Evolutionary conservation across 2,329 filamentous ascomycete genomes (phyloP).

Genomic region (Dactylellina haptotyla): DNA sequence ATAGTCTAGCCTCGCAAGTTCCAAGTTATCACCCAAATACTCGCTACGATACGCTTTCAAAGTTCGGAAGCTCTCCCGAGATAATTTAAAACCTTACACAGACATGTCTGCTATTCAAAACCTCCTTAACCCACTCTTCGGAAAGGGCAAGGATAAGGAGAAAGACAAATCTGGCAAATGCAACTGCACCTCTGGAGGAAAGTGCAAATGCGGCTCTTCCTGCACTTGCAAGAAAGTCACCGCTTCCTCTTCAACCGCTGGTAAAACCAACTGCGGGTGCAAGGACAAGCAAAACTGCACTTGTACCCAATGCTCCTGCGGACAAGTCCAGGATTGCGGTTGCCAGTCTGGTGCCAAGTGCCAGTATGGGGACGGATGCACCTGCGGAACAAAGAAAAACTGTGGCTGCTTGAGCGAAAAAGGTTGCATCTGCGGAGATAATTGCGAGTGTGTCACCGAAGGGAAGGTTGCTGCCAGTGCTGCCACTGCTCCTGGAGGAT

Average conservation of each 20-base stretch:
- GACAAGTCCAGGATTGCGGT: slow-evolving; percentile 33
- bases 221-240: slow-evolving; percentile 20
- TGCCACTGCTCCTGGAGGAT: background rate
- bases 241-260: background rate
- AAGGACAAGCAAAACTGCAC: slow-evolving; percentile 31
- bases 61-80: background rate
- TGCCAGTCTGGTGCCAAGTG: slow-evolving; percentile 26
- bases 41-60: background rate
- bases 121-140: slow-evolving; percentile 45
- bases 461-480: background rate
- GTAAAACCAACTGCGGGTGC: slow-evolving; percentile 24
- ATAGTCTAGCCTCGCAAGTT: background rate
- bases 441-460: slow-evolving; percentile 11
- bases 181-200: slow-evolving; percentile 18
- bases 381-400: slow-evolving; percentile 23
- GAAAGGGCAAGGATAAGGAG: slow-evolving; percentile 35
- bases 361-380: slow-evolving; percentile 35
- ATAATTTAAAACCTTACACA: background rate
- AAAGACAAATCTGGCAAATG: slow-evolving; percentile 25
- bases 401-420: slow-evolving; percentile 14
- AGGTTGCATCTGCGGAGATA: background rate
- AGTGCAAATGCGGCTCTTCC: slow-evolving; percentile 25
- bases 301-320: slow-evolving; percentile 27
- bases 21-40: background rate
- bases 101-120: slow-evolving; percentile 42